Base-by-base conservation (phyloP, 2,329 filamentous ascomycete species). In the Rasamsonia emersonii region DNA sequence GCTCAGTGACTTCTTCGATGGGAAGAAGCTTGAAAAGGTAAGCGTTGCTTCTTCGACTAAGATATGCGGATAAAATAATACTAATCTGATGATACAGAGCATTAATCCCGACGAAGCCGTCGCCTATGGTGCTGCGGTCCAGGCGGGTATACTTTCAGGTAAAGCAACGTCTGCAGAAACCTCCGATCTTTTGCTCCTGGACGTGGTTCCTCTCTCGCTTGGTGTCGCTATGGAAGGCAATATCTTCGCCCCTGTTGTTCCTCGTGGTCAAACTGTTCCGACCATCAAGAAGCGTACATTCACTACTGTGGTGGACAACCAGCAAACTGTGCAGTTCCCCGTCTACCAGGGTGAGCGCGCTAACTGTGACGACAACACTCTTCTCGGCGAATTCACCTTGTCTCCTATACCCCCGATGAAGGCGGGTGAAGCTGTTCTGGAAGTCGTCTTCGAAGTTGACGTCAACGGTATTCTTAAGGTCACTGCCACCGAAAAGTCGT, bases 381-480 rank as follows among this genome's bases (percentile, higher is more conserved):
- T 84, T 16, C 77, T 96, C 36, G 91, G 91, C 62, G 91, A 96
- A 69, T 98, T 96, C 68, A 95, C 89, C 38, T 73, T 98, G 42
- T 82, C 86, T 50, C 91, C 89, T 27, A 89, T 73, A 65, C 88
- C 71, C 67, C 73, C 73, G 5, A 80, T 95, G 86, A 81, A 80
- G 56, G 89, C 91, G 56, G 89, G 91, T 62, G 91, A 98, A 62
- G 84, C 91, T 50, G 88, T 93, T 47, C 82, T 98, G 27, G 91
- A 98, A 71, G 84, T 89, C 51, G 86, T 96, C 64, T 96, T 98
- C 69, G 91, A 98, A 73, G 91, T 98, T 59, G 91, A 98, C 52
- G 91, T 95, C 76, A 98, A 98, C 75, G 91, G 91, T 81, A 94
- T 95, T 64, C 81, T 98, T 48, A 98, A 98, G 80, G 91, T 96